Evolutionary conservation across 2,329 filamentous ascomycete genomes (phyloP).

Genomic region (Fusarium coffeatum): DNA sequence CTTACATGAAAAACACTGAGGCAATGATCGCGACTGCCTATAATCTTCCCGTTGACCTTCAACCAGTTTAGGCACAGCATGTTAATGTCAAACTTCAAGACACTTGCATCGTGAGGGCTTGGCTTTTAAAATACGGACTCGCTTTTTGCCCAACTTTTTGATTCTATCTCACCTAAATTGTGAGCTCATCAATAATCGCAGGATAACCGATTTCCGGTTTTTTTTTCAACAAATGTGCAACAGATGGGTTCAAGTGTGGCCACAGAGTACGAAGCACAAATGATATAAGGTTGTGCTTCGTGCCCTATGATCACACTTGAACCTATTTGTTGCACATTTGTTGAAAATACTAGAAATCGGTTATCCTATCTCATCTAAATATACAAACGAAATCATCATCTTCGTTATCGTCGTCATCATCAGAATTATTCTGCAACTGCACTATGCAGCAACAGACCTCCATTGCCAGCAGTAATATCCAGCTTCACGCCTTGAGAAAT

Average conservation of each 20-base stretch:
- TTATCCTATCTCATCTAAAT: not conserved
- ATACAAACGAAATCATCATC: not conserved
- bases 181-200: too few relatives aligned
- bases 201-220: too few relatives aligned
- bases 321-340: too few relatives aligned
- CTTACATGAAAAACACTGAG: not conserved
- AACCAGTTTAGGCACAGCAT: not conserved
- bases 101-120: not conserved
- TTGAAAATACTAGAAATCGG: too few relatives aligned
- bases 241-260: too few relatives aligned
- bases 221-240: too few relatives aligned
- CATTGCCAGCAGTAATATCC: constrained; percentile 34
- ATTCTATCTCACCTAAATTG: not conserved
- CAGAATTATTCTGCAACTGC: constrained; percentile 35
- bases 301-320: too few relatives aligned
- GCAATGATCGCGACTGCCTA: not conserved
- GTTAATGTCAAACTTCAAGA: not conserved
- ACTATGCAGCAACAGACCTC: constrained; percentile 39
- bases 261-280: too few relatives aligned
- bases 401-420: not conserved
- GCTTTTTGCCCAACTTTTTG: not conserved
- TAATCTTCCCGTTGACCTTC: not conserved
- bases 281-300: too few relatives aligned
- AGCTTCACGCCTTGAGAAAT: constrained; percentile 39
- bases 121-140: not conserved